Evolutionary conservation across 257 asterid species (phyloP), one percentile per base, ranked within the genome.

Genomic region (Gentiana straminea): DNA sequence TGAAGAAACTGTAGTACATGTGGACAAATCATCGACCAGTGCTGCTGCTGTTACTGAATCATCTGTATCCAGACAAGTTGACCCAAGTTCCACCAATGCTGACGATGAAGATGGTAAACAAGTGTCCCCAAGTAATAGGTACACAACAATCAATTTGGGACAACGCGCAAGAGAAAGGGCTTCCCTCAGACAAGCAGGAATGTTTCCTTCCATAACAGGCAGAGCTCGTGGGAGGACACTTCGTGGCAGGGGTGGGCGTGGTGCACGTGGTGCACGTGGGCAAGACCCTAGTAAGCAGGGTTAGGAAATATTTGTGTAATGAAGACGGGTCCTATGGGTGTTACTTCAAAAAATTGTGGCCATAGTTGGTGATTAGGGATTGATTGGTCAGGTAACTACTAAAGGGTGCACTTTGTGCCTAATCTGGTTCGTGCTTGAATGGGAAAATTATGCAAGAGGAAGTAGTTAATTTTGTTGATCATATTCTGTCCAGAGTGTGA

Each of bases 141-240:
- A 86, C 15, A 84, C 81, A 9, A 84, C 91, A 24, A 84, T 90
- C 54, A 86, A 77, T 78, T 72, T 84, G 59, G 49, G 34, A 32
- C 82, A 81, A 77, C 71, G 95, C 66, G 96, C 94, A 13, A 82
- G 73, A 66, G 70, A 68, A 53, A 78, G 84, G 68, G 81, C 86
- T 11, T 47, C 45, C 11, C 35, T 69, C 4, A 80, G 96, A 66
- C 88, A 72, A 67, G 81, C 79, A 60, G 86, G 77, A 54, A 54
- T 70, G 69, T 39, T 35, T 35, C 7, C 76, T 41, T 35, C 94
- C 49, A 12, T 73, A 4, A 11, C 58, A 10, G 12, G 49, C 63
- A 75, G 96, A 65, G 86, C 70, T 46, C 94, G 93, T 38, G 95
- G 79, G 35, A 71, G 96, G 65, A 63, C 50, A 3, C 54, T 61